Percentiles rank a stretch among this genome's conserved stretches.
Conservation (phyloP, 108 stramenopile genomes). For the Fragilariopsis cylindrus region DNA sequence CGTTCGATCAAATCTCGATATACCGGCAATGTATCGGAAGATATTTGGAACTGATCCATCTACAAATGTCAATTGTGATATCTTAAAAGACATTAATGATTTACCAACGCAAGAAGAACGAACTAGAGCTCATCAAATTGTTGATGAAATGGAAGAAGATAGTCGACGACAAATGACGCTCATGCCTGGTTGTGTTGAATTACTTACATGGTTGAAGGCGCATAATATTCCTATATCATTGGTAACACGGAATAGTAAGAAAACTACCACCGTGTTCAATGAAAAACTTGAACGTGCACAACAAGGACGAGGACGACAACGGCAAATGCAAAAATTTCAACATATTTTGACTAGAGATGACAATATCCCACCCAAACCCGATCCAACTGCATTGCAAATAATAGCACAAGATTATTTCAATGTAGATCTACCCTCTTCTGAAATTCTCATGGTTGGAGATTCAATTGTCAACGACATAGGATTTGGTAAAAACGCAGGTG, state of each 20-base stretch:
- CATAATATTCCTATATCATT: conserved; percentile 44
- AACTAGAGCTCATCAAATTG: conserved; percentile 16
- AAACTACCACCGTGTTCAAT: conserved; percentile 24
- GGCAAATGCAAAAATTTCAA: conserved; percentile 3
- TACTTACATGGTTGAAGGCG: conserved; percentile 28
- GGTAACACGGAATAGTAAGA: conserved; percentile 48
- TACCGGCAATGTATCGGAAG: conserved; percentile 41
- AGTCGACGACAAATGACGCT: conserved; percentile 39
- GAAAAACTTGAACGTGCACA: conserved; percentile 5
- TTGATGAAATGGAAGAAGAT: conserved; percentile 57
- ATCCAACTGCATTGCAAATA: conserved; percentile 33
- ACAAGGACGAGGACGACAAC: background rate
- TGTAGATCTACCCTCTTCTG: conserved; percentile 11
- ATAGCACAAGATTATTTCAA: conserved; percentile 35
- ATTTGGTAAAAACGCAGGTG: conserved; percentile 49
- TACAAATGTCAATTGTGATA: conserved; percentile 29
- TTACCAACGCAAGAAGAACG: background rate
- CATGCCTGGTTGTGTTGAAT: conserved; percentile 41
- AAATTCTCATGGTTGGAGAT: conserved; percentile 52
- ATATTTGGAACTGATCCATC: conserved; percentile 18
- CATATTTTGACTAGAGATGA: conserved; percentile 37
- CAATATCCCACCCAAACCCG: conserved; percentile 44
- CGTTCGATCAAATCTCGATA: conserved; percentile 45
- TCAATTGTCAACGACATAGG: conserved; percentile 38
- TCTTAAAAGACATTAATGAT: conserved; percentile 30